Percentiles rank a stretch among this genome's conserved stretches.
Evolutionary conservation across 192 early-diverging fungal species (phyloP).

Genomic region (Gamsiella multidivaricata): DNA sequence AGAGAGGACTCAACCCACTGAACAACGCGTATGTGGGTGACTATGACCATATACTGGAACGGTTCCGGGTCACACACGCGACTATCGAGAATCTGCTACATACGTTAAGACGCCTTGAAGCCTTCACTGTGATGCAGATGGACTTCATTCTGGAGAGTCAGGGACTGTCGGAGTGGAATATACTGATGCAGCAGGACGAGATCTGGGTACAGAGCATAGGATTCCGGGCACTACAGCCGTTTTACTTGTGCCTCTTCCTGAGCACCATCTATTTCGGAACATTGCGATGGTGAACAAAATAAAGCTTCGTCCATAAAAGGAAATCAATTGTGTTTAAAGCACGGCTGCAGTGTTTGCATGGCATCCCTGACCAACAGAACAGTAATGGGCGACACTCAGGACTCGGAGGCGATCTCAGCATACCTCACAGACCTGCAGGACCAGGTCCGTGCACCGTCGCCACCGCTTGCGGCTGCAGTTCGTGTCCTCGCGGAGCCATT

Average conservation of each 20-base stretch:
- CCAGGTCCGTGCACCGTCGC: constrained; percentile 14
- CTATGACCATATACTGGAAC: constrained; percentile 17
- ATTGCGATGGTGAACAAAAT: constrained; percentile 1
- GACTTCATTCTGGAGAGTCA: constrained; percentile 31
- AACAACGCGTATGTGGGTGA: constrained; percentile 9
- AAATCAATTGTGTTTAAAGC: constrained; percentile 12
- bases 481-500: constrained; percentile 43
- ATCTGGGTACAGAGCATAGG: constrained; percentile 26
- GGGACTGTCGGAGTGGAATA: constrained; percentile 21
- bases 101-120: not conserved
- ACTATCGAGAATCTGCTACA: constrained; percentile 15
- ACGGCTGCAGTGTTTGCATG: no score
- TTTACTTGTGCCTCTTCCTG: constrained; percentile 24
- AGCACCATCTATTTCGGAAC: constrained; percentile 27
- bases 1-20: not conserved
- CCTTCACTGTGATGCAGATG: constrained; percentile 31
- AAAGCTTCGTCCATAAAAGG: constrained; percentile 1
- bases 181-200: constrained; percentile 25
- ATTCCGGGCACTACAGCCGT: constrained; percentile 24
- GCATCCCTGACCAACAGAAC: not conserved
- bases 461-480: constrained; percentile 11
- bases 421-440: constrained; percentile 41
- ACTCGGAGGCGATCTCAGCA: constrained; percentile 33
- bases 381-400: constrained; percentile 10
- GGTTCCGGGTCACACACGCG: constrained; percentile 2